These are phyloP conservation scores for Boletus rubescentipes DNA, from an alignment of 768 basidiomycete genomes.

Conservation along the genomic window DNA sequence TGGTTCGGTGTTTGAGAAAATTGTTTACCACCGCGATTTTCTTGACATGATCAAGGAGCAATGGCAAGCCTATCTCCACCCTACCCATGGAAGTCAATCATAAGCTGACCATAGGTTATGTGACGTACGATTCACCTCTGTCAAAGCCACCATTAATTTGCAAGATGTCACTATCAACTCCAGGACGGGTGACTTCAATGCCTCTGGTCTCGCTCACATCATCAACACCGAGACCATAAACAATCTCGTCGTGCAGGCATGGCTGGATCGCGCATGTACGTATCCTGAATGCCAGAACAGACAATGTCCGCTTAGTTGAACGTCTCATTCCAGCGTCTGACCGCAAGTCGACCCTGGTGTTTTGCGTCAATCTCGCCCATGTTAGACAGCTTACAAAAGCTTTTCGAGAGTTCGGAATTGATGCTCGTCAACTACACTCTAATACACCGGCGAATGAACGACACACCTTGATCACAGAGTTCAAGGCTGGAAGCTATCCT, in stretches of 20 bases:
- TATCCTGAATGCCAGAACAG: constrained; percentile 1
- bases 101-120: constrained; percentile 60
- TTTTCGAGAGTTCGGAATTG: constrained; percentile 75
- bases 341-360: constrained; percentile 88
- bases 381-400: constrained; percentile 68
- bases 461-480: constrained; percentile 58
- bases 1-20: constrained; percentile 82
- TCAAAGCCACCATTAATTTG: constrained; percentile 73
- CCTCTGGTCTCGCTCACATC: constrained; percentile 73
- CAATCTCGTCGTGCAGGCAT: constrained; percentile 73
- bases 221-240: constrained; percentile 82
- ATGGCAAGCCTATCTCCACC: constrained; percentile 51
- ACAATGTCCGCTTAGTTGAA: constrained; percentile 4
- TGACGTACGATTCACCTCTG: constrained; percentile 80
- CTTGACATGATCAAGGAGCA: constrained; percentile 90
- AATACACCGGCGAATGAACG: constrained; percentile 66
- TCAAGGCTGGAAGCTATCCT: constrained; percentile 73
- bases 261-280: constrained; percentile 83
- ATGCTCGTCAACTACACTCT: constrained; percentile 80
- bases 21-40: constrained; percentile 92
- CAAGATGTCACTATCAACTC: constrained; percentile 63
- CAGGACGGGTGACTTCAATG: constrained; percentile 77
- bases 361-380: constrained; percentile 84
- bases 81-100: not conserved
- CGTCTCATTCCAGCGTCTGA: constrained; percentile 35